phyloP scores from a whole-genome alignment of 352 stramenopile species.

The Peronosclerospora sorghi region DNA sequence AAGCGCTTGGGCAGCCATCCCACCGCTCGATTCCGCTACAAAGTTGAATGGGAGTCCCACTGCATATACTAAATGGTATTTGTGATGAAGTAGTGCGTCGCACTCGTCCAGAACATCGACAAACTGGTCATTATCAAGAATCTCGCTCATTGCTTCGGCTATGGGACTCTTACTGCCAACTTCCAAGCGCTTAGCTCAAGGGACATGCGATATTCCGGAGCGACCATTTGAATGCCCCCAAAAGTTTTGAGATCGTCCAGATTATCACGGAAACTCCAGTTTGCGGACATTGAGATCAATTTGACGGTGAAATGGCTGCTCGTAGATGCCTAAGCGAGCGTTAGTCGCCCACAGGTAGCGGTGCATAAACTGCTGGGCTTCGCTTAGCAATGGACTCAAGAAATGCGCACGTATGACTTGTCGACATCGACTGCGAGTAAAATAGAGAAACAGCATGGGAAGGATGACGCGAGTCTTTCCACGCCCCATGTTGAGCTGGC shows the following conservation, averaged over 20 bases:
- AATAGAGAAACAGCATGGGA: conserved; percentile 82
- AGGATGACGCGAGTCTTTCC: conserved; percentile 85
- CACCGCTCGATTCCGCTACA: conserved; percentile 32
- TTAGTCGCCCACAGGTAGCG: conserved; percentile 33
- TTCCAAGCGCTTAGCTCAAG: conserved; percentile 71
- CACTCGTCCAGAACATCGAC: no score
- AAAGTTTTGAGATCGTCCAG: conserved; percentile 25
- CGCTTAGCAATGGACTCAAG: no score
- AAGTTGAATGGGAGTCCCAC: conserved; percentile 36
- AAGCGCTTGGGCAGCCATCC: conserved; percentile 38
- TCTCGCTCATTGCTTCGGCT: conserved; percentile 18
- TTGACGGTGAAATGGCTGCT: conserved; percentile 60
- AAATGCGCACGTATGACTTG: conserved; percentile 41
- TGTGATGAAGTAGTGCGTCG: no score
- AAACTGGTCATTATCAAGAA: conserved; percentile 34
- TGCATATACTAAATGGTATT: no score
- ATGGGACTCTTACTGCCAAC: background rate
- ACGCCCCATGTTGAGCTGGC: no score
- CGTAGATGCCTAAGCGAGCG: conserved; percentile 32
- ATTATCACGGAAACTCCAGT: conserved; percentile 22
- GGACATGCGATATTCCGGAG: conserved; percentile 82
- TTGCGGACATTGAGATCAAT: conserved; percentile 21
- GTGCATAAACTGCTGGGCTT: no score
- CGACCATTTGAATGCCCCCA: conserved; percentile 54
- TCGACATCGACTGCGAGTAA: conserved; percentile 5